Conservation (phyloP, 768 basidiomycete genomes). For the Udeniomyces megalosporus region DNA sequence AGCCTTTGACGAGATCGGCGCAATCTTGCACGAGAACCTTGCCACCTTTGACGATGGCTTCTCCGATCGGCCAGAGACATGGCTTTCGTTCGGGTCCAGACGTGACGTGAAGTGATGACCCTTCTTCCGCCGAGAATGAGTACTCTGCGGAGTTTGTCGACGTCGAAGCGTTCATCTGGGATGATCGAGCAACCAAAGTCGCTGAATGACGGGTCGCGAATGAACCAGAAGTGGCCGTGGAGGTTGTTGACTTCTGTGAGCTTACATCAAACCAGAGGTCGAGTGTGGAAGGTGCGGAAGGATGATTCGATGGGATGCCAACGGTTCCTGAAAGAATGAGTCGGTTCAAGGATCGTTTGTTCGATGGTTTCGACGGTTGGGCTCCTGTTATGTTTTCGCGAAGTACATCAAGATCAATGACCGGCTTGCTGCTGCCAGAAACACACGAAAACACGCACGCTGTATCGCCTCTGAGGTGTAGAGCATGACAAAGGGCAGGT, state of each 20-base stretch:
- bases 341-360: background rate
- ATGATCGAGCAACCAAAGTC: too few relatives aligned
- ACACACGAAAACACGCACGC: background rate
- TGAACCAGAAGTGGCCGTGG: too few relatives aligned
- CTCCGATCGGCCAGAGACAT: background rate
- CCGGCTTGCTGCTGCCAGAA: background rate
- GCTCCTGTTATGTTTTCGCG: background rate
- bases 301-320: background rate
- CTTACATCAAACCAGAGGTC: background rate
- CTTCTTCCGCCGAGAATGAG: too few relatives aligned
- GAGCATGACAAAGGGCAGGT: background rate
- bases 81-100: too few relatives aligned
- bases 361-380: background rate
- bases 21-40: slow-evolving; percentile 9
- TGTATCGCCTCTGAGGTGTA: background rate
- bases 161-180: too few relatives aligned
- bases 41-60: background rate
- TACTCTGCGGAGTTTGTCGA: too few relatives aligned
- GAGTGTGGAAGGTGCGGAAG: background rate
- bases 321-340: background rate
- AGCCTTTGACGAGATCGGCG: background rate
- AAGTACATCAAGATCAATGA: background rate
- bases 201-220: too few relatives aligned
- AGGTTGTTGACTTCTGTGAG: background rate
- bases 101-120: too few relatives aligned